phyloP scores from a whole-genome alignment of 78 protist species.

The Dictyostelium firmibasis region DNA sequence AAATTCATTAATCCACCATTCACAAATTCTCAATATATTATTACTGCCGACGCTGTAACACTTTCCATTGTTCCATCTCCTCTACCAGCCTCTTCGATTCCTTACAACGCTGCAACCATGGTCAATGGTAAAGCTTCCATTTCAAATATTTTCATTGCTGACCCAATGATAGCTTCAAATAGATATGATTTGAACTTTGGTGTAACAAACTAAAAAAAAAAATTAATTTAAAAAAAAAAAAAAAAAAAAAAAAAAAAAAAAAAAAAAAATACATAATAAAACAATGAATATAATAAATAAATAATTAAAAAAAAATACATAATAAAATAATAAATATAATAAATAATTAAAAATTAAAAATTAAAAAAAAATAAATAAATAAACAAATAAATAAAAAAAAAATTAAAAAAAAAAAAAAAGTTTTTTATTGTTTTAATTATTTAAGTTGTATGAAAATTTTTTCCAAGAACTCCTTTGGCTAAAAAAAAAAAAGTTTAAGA shows the following conservation, averaged over 20 bases:
- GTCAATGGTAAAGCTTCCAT: neutral
- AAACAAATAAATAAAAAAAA: too few species aligned
- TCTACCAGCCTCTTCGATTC: neutral
- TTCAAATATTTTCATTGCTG: neutral
- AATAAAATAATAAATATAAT: neutral
- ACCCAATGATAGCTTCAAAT: neutral
- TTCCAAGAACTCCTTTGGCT: too few species aligned
- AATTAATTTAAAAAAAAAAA: neutral
- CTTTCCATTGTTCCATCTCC: neutral
- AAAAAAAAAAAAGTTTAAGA: too few species aligned
- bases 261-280: neutral
- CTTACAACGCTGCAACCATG: slow-evolving; percentile 8
- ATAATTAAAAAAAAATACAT: neutral
- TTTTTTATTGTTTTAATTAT: too few species aligned
- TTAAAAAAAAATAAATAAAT: too few species aligned
- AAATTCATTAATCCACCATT: slow-evolving; percentile 17
- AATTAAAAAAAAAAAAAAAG: too few species aligned
- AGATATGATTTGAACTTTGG: slow-evolving; percentile 33
- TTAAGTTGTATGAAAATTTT: too few species aligned
- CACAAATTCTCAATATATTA: neutral
- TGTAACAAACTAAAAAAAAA: neutral
- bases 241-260: neutral
- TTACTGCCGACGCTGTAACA: neutral
- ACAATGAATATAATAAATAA: neutral
- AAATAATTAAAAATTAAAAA: too few species aligned